Percentiles rank a stretch among this genome's conserved stretches.
Conservation (phyloP, 2,329 filamentous ascomycete species). For the Fusarium compactum region DNA sequence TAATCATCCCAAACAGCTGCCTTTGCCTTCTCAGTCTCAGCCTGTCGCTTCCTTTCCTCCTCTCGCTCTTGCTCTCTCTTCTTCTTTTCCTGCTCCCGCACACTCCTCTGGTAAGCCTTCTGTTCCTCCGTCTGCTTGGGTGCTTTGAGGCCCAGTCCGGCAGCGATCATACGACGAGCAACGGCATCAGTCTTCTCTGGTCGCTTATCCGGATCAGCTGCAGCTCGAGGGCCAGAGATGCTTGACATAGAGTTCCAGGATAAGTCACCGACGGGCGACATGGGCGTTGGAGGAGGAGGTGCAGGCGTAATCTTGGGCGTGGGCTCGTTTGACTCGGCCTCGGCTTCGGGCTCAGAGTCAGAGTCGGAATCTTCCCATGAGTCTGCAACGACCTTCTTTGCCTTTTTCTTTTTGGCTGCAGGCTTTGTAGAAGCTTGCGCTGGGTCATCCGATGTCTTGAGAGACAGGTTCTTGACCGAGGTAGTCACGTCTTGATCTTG, state of each 20-base stretch:
- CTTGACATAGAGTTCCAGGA: slow-evolving; percentile 39
- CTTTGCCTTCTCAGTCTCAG: slow-evolving; percentile 80
- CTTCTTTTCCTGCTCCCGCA: slow-evolving; percentile 87
- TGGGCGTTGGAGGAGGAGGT: slow-evolving; percentile 76
- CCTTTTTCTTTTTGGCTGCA: slow-evolving; percentile 47
- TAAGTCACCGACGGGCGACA: slow-evolving; percentile 59
- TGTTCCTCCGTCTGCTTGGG: slow-evolving; percentile 90
- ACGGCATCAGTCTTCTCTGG: slow-evolving; percentile 96
- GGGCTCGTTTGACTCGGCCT: slow-evolving; percentile 46
- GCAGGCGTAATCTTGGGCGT: slow-evolving; percentile 56
- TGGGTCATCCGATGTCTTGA: slow-evolving; percentile 43
- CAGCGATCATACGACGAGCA: slow-evolving; percentile 89
- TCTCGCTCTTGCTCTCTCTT: slow-evolving; percentile 78
- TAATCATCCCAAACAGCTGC: slow-evolving; percentile 87
- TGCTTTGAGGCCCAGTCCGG: slow-evolving; percentile 83
- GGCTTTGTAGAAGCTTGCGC: slow-evolving; percentile 39
- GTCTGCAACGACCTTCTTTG: slow-evolving; percentile 52
- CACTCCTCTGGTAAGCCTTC: slow-evolving; percentile 83
- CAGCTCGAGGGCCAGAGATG: slow-evolving; percentile 11
- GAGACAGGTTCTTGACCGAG: slow-evolving; percentile 50
- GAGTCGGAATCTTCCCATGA: slow-evolving; percentile 71
- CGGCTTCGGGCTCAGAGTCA: slow-evolving; percentile 54
- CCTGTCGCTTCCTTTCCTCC: slow-evolving; percentile 69
- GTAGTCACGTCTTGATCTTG: slow-evolving; percentile 46
- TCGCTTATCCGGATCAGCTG: slow-evolving; percentile 52